These are phyloP conservation scores for Chrysoporthe cubensis DNA, from an alignment of 2,329 filamentous ascomycete species.

Conservation along the genomic window DNA sequence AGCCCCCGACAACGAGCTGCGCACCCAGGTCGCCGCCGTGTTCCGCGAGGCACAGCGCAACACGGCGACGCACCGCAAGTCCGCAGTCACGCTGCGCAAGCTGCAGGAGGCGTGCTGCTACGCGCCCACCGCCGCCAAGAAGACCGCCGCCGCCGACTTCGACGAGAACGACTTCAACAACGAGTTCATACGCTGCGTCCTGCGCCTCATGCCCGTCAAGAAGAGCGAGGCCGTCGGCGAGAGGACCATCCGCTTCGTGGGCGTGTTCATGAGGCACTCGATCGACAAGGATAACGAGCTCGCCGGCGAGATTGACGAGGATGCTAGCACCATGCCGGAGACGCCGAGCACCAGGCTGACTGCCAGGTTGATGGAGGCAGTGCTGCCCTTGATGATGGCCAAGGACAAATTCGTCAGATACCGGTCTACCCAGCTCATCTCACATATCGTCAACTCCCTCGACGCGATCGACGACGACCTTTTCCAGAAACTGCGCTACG, in stretches of 20 bases:
- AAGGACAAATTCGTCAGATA: conserved; percentile 96
- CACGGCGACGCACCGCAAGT: conserved; percentile 86
- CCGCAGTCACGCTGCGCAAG: conserved; percentile 85
- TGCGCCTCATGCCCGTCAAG: conserved; percentile 83
- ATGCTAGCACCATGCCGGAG: conserved; percentile 73
- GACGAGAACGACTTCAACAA: conserved; percentile 85
- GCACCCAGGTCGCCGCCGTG: conserved; percentile 72
- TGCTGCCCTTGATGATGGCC: conserved; percentile 76
- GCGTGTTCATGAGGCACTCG: conserved; percentile 79
- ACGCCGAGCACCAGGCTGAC: conserved; percentile 84
- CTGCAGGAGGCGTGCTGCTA: conserved; percentile 85
- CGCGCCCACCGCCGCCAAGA: conserved; percentile 59
- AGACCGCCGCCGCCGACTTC: conserved; percentile 65
- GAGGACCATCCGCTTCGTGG: conserved; percentile 81
- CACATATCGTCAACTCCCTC: conserved; percentile 89
- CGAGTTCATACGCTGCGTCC: conserved; percentile 81
- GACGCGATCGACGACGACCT: conserved; percentile 91
- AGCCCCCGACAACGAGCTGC: conserved; percentile 69
- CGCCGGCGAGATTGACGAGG: conserved; percentile 66
- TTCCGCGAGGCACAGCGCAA: conserved; percentile 86
- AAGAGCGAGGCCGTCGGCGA: conserved; percentile 91
- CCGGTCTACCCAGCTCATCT: conserved; percentile 84
- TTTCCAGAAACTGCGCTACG: conserved; percentile 79
- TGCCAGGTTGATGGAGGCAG: conserved; percentile 70
- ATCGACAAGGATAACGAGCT: conserved; percentile 73